phyloP scores from a whole-genome alignment of 2,329 filamentous ascomycete species.

The Claviceps sp. region DNA sequence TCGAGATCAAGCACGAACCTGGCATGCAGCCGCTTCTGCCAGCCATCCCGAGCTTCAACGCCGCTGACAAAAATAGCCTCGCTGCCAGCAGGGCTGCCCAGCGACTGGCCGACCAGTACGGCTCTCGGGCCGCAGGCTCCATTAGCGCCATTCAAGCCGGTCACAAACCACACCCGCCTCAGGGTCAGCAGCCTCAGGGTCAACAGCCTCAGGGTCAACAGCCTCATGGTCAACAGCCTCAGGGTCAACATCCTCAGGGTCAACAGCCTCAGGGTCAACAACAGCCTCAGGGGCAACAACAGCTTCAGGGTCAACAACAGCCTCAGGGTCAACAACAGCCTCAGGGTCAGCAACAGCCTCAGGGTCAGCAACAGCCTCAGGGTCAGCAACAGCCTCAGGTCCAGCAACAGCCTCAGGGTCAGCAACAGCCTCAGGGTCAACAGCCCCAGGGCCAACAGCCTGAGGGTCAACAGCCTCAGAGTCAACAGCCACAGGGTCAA shows the following conservation, averaged over 20 bases:
- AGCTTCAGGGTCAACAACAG: too few relatives aligned
- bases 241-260: too few relatives aligned
- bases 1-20: constrained; percentile 31
- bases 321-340: too few relatives aligned
- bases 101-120: constrained; percentile 46
- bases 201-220: neutral
- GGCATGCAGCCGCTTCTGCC: constrained; percentile 19
- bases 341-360: too few relatives aligned
- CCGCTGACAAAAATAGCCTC: constrained; percentile 22
- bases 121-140: constrained; percentile 49
- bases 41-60: constrained; percentile 20
- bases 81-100: constrained; percentile 42
- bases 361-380: too few relatives aligned
- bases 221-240: neutral
- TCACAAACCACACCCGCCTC: constrained; percentile 10
- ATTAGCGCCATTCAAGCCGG: constrained; percentile 47
- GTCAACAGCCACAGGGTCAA: neutral
- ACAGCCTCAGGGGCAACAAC: neutral
- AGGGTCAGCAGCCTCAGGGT: neutral
- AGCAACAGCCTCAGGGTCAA: too few relatives aligned
- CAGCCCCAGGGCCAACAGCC: too few relatives aligned
- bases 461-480: too few relatives aligned
- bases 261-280: constrained; percentile 2
- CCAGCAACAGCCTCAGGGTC: too few relatives aligned
- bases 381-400: too few relatives aligned